phyloP scores from a whole-genome alignment of 23 red algal species.

The Gracilaria domingensis region DNA sequence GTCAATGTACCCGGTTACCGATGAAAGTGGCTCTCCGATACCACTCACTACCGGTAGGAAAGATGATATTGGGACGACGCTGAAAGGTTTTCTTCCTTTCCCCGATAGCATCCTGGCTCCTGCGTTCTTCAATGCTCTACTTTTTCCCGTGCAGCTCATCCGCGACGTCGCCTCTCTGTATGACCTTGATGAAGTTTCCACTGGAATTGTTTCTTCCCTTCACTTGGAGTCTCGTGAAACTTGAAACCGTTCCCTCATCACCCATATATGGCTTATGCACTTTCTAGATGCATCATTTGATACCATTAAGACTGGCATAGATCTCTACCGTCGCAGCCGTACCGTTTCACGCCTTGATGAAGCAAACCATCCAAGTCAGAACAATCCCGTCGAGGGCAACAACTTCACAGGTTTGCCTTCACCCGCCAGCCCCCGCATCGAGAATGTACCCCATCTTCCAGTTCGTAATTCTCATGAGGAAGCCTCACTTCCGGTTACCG shows the following conservation, averaged over 20 bases:
- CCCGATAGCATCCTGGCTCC: not conserved
- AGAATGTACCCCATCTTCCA: too few relatives aligned
- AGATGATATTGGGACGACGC: not conserved
- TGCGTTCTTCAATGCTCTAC: slow-evolving; percentile 5
- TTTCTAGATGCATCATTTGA: not conserved
- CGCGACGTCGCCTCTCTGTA: slow-evolving; percentile 24
- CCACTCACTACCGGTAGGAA: not conserved
- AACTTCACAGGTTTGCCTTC: too few relatives aligned
- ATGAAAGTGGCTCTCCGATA: not conserved
- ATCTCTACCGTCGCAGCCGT: slow-evolving; percentile 1
- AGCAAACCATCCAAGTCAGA: too few relatives aligned
- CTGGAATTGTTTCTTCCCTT: not conserved
- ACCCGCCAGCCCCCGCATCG: too few relatives aligned
- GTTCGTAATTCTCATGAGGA: too few relatives aligned
- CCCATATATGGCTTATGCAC: slow-evolving; percentile 1
- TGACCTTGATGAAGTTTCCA: not conserved
- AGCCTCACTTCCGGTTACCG: too few relatives aligned
- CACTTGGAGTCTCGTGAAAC: too few relatives aligned
- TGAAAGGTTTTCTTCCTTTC: not conserved
- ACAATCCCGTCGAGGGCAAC: too few relatives aligned
- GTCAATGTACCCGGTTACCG: not conserved
- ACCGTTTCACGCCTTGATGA: not conserved
- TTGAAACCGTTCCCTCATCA: slow-evolving; percentile 28
- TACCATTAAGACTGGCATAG: not conserved
- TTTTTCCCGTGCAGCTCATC: slow-evolving; percentile 40